A percentile compares a stretch with the other conserved stretches of the same genome.
Evolutionary conservation across 106 monocot species (phyloP).

Genomic region (Narthecium ossifragum): DNA sequence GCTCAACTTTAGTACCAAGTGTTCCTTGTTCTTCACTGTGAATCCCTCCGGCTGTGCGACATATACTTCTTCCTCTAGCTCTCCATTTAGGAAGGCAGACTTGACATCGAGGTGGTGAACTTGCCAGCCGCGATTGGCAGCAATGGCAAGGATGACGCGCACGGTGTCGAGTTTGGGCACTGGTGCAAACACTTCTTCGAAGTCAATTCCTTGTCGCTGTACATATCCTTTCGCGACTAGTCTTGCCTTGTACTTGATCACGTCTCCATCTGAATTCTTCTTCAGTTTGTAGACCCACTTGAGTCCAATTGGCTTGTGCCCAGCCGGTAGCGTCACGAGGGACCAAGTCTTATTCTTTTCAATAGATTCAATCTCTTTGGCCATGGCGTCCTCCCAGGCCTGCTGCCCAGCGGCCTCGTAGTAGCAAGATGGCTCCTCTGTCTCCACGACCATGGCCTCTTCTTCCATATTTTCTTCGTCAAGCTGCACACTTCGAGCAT

Average conservation of each 20-base stretch:
- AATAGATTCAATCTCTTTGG: not conserved
- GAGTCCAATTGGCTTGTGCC: not conserved
- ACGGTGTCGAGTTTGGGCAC: not conserved
- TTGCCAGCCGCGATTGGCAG: not conserved
- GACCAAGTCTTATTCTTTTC: not conserved
- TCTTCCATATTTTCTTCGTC: not conserved
- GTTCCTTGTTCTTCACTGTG: not conserved
- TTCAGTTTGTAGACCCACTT: not conserved
- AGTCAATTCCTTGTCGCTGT: not conserved
- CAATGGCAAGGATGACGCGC: not conserved
- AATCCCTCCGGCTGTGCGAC: not conserved
- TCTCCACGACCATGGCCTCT: not conserved
- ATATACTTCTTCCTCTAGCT: not conserved
- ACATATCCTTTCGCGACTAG: not conserved
- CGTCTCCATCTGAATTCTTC: not conserved
- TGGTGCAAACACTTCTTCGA: conserved; percentile 1
- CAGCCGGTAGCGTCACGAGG: not conserved
- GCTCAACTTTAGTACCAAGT: not conserved
- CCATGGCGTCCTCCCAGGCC: not conserved
- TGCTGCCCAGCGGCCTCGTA: not conserved
- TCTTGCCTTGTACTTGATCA: not conserved
- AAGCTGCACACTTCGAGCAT: no score
- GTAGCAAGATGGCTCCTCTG: not conserved
- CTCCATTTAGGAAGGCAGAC: conserved; percentile 1
- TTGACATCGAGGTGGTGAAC: conserved; percentile 17